Evolutionary conservation across 1,284 basidiomycete genomes (phyloP), one percentile per base, ranked within the genome.

Genomic region (Moesziomyces sp.): DNA sequence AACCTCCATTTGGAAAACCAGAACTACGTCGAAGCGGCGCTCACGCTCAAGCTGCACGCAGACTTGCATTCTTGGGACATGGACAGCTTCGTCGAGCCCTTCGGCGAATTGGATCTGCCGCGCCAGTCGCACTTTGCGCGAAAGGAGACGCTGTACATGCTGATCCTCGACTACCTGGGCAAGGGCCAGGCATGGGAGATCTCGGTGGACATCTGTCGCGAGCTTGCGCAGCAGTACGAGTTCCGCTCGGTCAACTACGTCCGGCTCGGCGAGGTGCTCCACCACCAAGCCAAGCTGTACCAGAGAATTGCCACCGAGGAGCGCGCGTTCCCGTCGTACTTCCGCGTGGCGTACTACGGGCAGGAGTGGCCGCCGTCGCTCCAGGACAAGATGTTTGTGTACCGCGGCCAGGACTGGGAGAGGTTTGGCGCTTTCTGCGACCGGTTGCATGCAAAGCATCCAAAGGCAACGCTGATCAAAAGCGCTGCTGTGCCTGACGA

Each of bases 121-220:
- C 91, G 93, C 40, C 96, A 99, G 83, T 94, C 92, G 0, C 91
- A 93, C 56, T 98, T 97, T 85, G 92, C 93, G 58, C 89, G 96
- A 50, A 97, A 97, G 83, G 96, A 98, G 68, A 81, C 77, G 16
- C 58, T 81, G 19, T 80, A 80, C 65, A 79, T 85, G 78, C 80
- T 85, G 24, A 84, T 85, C 42, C 79, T 86, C 14, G 84, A 85
- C 45, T 83, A 84, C 42, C 72, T 86, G 19, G 67, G 92, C 55
- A 93, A 94, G 85, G 96, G 95, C 2, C 94, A 96, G 81, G 94
- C 96, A 5, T 98, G 94, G 89, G 96, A 99, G 85, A 91, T 89
- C 57, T 94, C 94, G 2, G 90, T 97, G 53, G 92, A 93, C 66
- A 92, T 98, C 57, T 97, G 93, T 86, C 92, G 93, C 85, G 94